Conservation (phyloP, 2,329 filamentous ascomycete species). For the Pezizomycotina sp. region DNA sequence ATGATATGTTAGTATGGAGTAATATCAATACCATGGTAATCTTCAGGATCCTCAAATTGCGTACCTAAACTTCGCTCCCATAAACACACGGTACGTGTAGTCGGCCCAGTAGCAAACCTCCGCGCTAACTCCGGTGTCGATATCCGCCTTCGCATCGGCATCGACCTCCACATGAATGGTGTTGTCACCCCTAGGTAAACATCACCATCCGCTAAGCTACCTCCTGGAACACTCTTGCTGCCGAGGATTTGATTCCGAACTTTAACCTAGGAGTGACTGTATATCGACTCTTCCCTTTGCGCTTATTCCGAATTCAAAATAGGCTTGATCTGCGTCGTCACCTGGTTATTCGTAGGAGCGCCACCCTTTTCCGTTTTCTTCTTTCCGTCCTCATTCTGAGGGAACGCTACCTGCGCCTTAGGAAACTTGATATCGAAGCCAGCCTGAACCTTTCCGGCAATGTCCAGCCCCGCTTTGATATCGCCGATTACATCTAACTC, state of each 20-base stretch:
- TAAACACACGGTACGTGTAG: slow-evolving; percentile 9
- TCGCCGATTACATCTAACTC: slow-evolving; percentile 5
- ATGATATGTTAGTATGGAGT: too few relatives aligned
- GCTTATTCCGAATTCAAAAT: slow-evolving; percentile 5
- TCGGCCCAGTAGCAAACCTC: slow-evolving; percentile 6
- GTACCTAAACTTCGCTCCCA: too few relatives aligned
- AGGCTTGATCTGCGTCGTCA: slow-evolving; percentile 4
- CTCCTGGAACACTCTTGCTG: too few relatives aligned
- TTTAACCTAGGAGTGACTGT: slow-evolving; percentile 4
- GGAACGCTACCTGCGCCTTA: slow-evolving; percentile 4
- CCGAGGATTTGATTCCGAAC: slow-evolving; percentile 5
- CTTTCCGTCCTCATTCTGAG: slow-evolving; percentile 7
- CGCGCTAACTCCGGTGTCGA: slow-evolving; percentile 2
- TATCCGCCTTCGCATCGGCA: slow-evolving; percentile 2
- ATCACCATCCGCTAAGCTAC: slow-evolving; percentile 7
- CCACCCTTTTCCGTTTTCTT: slow-evolving; percentile 4
- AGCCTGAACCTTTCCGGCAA: slow-evolving; percentile 5
- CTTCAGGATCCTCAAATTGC: too few relatives aligned
- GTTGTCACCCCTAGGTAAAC: slow-evolving; percentile 5
- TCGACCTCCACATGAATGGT: slow-evolving; percentile 4
- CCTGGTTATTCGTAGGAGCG: slow-evolving; percentile 3
- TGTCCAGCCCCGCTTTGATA: slow-evolving; percentile 4
- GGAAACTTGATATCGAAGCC: slow-evolving; percentile 6
- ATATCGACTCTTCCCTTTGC: slow-evolving; percentile 4
- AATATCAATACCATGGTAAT: too few relatives aligned